A percentile compares a stretch with the other conserved stretches of the same genome.
Conservation (phyloP, 2,329 filamentous ascomycete species). For the Aureobasidium melanogenum region DNA sequence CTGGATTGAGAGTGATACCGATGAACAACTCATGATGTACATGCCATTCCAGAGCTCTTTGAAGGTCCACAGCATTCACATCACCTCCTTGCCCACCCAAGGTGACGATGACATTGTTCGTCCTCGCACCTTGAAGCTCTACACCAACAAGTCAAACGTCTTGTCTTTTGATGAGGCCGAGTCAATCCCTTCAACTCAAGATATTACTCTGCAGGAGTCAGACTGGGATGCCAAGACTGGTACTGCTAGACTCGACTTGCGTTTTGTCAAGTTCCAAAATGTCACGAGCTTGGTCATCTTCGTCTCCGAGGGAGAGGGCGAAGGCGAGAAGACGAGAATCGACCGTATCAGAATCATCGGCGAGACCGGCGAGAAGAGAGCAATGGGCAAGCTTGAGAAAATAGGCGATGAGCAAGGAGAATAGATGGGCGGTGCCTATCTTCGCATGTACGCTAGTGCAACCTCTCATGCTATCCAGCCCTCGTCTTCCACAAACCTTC, state of each 20-base stretch:
- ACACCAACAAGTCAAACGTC: constrained; percentile 80
- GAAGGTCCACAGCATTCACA: constrained; percentile 79
- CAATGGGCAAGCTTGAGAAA: constrained; percentile 94
- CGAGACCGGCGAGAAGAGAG: constrained; percentile 82
- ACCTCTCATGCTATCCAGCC: background rate
- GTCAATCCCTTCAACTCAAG: constrained; percentile 71
- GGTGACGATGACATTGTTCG: constrained; percentile 64
- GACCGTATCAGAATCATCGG: constrained; percentile 75
- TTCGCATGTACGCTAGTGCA: background rate
- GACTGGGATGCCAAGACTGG: constrained; percentile 60
- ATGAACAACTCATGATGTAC: constrained; percentile 92
- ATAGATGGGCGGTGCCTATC: constrained; percentile 25
- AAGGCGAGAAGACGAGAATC: constrained; percentile 76
- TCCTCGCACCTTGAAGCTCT: constrained; percentile 75
- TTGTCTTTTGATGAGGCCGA: constrained; percentile 94
- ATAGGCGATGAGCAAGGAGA: constrained; percentile 66
- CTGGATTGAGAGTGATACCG: constrained; percentile 93
- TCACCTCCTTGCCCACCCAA: constrained; percentile 67
- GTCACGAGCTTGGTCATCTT: constrained; percentile 81
- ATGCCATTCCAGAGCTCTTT: constrained; percentile 79
- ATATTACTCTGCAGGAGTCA: constrained; percentile 59
- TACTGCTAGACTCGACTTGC: constrained; percentile 51
- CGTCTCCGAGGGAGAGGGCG: constrained; percentile 68
- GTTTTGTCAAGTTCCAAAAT: constrained; percentile 97
- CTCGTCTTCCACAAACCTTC: background rate